Conservation (phyloP, 176 grass and related monocot species). For the Neostapfia colusana region DNA sequence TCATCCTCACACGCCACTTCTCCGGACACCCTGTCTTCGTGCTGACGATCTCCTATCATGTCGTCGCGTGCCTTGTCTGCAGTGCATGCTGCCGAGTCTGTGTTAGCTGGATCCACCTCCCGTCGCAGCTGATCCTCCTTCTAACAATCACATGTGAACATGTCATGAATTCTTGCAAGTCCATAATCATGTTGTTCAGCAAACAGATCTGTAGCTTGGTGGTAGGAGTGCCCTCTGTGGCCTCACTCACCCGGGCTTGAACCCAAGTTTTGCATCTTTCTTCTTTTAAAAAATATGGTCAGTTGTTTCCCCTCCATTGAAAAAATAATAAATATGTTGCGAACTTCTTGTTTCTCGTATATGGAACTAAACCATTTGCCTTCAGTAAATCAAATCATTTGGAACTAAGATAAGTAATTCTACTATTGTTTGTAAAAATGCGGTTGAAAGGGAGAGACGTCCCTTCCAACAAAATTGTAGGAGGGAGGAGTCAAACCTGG, state of each 20-base stretch:
- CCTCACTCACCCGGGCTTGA: not conserved
- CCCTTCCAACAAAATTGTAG: no score
- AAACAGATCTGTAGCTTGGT: not conserved
- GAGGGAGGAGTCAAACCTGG: no score
- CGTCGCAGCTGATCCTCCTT: no score
- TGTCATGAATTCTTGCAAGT: not conserved
- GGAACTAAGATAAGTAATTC: not conserved
- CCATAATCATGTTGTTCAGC: not conserved
- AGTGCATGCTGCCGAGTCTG: no score
- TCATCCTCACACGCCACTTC: no score
- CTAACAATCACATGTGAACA: not conserved
- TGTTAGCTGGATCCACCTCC: no score
- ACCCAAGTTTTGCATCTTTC: not conserved
- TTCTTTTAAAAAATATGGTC: not conserved
- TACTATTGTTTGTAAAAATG: no score
- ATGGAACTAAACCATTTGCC: not conserved
- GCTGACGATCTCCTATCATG: no score
- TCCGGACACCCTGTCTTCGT: no score
- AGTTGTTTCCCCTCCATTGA: not conserved
- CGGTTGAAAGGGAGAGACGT: no score
- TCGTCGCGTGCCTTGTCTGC: no score
- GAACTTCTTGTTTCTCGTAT: not conserved
- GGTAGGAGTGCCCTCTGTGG: not conserved
- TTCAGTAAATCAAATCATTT: conserved; percentile 1
- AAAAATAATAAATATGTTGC: not conserved